Evolutionary conservation across 2,329 filamentous ascomycete species (phyloP), one percentile per base, ranked within the genome.

Genomic region (Talaromyces amestolkiae): DNA sequence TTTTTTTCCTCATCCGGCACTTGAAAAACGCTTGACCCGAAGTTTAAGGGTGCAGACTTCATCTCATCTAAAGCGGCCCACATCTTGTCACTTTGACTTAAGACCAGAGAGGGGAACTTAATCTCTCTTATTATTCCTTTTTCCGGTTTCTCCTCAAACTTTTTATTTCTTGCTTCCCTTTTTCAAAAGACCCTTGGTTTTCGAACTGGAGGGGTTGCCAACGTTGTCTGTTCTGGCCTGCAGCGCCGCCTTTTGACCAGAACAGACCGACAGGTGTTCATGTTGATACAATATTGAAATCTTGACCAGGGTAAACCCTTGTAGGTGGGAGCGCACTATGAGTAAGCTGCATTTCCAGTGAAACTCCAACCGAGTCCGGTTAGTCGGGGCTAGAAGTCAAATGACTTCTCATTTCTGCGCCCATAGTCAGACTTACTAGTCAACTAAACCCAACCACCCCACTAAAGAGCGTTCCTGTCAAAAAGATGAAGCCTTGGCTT

Each of bases 341-440:
- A 41, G 39, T 31, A 24, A 43, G 56, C 56, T 59, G 39, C 56
- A 43, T 59, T 59, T 41, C 33, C 37, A 31, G 56, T 27, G 19
- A 41, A 10, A 59, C 37, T 45, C 33, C 47, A 53, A 43, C 45
- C 51, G 31, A 63, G 4, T 53, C 13, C 17, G 45, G 17, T 33
- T 41, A 24, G 45, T 24, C 24, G 19, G 24, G 60, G 49, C 33
- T 31, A 22, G 37, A 63, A 56, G 49, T 63, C 61, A 63, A 63
- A 56, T 63, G 61, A 63, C 51, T 63, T 45, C 37, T 56, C 31
- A 22, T 24, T 63, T 63, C 61, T 63, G 51, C 61, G 61, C 19
- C 39, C 37, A 43, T 59, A 59, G 13, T n/a, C 56, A n/a, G 47
- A 51, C 13, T 49, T 2, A 3, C 3, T 3, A 49, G 41, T n/a